Percentiles rank a stretch among this genome's conserved stretches.
These are phyloP conservation scores for Podospora fimiseda DNA, from an alignment of 495 filamentous ascomycete genomes.

Conservation along the genomic window DNA sequence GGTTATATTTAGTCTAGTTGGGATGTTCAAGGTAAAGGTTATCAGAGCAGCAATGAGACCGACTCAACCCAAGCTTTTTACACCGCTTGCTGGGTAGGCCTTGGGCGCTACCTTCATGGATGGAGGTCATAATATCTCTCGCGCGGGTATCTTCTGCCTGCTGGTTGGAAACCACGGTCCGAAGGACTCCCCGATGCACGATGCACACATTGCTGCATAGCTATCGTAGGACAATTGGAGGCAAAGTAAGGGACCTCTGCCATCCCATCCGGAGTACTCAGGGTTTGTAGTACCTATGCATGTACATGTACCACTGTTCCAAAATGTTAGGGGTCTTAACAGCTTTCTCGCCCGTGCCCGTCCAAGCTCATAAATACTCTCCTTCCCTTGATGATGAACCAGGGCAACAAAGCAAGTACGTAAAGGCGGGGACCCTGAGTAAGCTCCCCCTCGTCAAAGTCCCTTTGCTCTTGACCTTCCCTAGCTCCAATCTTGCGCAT, in stretches of 20 bases:
- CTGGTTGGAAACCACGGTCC: too few species aligned
- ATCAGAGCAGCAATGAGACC: constrained; percentile 1
- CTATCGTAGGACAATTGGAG: not conserved
- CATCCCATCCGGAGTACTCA: constrained; percentile 15
- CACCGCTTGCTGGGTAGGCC: constrained; percentile 1
- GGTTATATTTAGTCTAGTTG: not conserved
- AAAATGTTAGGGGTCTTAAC: constrained; percentile 6
- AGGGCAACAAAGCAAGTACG: constrained; percentile 12
- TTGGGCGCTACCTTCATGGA: not conserved
- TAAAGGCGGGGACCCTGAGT: constrained; percentile 31
- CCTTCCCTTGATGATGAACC: constrained; percentile 5
- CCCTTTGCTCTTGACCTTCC: constrained; percentile 14
- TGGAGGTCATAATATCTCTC: too few species aligned
- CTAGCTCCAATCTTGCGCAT: constrained; percentile 19
- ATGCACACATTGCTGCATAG: not conserved
- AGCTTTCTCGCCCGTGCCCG: not conserved
- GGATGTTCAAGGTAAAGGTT: not conserved
- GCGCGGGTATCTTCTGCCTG: too few species aligned
- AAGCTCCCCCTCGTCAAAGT: constrained; percentile 29
- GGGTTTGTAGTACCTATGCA: too few species aligned
- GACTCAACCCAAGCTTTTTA: not conserved
- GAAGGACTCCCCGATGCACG: not conserved
- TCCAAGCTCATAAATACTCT: constrained; percentile 14
- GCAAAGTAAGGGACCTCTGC: not conserved
- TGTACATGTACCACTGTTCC: too few species aligned